Conservation (phyloP, 2,329 filamentous ascomycete genomes). For the Ophiostoma pallidulum region DNA sequence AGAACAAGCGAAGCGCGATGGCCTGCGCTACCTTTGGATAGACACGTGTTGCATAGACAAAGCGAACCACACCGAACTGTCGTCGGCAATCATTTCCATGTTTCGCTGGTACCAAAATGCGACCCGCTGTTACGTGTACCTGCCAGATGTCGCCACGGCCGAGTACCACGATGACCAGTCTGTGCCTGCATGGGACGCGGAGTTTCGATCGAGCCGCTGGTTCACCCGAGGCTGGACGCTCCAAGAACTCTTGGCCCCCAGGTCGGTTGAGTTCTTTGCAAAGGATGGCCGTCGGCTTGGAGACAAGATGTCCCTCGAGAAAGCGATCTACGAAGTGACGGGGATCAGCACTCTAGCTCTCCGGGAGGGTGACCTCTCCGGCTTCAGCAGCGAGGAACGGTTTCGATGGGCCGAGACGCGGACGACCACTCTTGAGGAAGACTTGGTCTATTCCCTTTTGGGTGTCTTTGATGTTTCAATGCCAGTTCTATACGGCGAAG, state of each 20-base stretch:
- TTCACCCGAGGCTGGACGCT: constrained; percentile 19
- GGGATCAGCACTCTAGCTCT: not conserved
- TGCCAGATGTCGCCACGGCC: constrained; percentile 13
- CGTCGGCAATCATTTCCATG: constrained; percentile 18
- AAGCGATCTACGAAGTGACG: not conserved
- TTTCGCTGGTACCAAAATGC: constrained; percentile 19
- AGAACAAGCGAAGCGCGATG: constrained; percentile 5
- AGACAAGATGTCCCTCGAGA: constrained; percentile 12
- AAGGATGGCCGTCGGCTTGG: constrained; percentile 12
- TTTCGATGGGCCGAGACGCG: constrained; percentile 2
- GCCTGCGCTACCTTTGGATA: constrained; percentile 14
- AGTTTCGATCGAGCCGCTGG: constrained; percentile 11
- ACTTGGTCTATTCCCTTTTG: constrained; percentile 1
- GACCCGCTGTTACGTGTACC: constrained; percentile 16
- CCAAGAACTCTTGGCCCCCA: constrained; percentile 18
- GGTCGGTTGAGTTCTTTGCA: constrained; percentile 14
- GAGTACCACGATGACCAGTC: not conserved
- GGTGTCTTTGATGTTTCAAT: constrained; percentile 10
- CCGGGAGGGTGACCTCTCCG: not conserved
- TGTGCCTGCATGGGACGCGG: not conserved
- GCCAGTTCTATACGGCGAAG: constrained; percentile 12
- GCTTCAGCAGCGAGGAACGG: not conserved
- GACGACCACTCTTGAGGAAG: constrained; percentile 8
- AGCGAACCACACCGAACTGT: constrained; percentile 19
- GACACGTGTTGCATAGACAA: constrained; percentile 22